phyloP scores from a whole-genome alignment of 148 eudicot species.

The Dysphania ambrosioides region DNA sequence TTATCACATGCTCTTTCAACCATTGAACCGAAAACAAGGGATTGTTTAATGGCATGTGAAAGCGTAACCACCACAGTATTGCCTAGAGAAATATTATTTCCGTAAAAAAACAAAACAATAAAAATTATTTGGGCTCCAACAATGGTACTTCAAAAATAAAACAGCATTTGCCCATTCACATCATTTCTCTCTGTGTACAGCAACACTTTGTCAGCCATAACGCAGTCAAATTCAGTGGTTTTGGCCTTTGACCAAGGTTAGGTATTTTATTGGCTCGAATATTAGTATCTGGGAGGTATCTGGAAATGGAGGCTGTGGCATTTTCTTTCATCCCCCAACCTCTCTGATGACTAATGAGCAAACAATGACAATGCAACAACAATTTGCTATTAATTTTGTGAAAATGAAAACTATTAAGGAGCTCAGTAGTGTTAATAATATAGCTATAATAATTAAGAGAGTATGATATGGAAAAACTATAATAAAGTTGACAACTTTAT shows the following conservation, averaged over 20 bases:
- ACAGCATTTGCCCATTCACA: constrained; percentile 21
- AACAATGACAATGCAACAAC: background rate
- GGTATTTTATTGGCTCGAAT: constrained; percentile 23
- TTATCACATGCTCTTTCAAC: too few species aligned
- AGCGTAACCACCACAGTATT: background rate
- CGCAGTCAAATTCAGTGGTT: constrained; percentile 30
- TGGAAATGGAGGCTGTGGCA: constrained; percentile 1
- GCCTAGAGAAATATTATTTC: background rate
- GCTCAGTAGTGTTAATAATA: too few species aligned
- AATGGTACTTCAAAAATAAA: constrained; percentile 13
- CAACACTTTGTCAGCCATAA: constrained; percentile 25
- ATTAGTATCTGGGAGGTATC: too few species aligned
- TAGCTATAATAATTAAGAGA: too few species aligned
- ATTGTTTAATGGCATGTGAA: background rate
- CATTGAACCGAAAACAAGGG: too few species aligned
- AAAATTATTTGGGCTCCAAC: background rate
- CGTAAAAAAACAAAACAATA: background rate
- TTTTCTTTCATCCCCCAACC: background rate
- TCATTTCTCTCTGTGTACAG: constrained; percentile 13
- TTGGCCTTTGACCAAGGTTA: constrained; percentile 26
- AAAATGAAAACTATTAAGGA: too few species aligned
- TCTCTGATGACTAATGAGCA: background rate
- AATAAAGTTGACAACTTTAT: background rate
- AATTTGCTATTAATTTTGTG: too few species aligned
- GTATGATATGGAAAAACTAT: too few species aligned